phyloP scores from a whole-genome alignment of 257 asterid genomes.

The Rehmannia glutinosa region DNA sequence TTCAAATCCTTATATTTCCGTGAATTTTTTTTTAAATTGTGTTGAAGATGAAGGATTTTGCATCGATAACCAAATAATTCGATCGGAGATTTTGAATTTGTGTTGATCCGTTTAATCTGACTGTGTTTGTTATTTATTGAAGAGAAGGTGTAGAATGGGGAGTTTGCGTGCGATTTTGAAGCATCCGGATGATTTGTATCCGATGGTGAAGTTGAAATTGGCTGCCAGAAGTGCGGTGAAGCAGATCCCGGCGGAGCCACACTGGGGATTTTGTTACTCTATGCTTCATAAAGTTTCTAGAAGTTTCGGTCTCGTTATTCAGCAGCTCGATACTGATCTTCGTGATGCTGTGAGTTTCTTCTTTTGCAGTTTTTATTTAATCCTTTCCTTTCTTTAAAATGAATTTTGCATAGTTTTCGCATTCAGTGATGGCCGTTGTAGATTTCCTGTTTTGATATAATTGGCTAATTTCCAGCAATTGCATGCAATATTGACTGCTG shows the following conservation, averaged over 20 bases:
- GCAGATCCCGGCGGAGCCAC: conserved; percentile 83
- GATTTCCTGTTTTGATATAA: background rate
- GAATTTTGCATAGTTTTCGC: background rate
- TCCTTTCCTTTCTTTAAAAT: background rate
- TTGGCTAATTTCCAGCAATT: background rate
- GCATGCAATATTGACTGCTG: background rate
- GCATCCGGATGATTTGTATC: conserved; percentile 81
- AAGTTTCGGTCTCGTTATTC: conserved; percentile 77
- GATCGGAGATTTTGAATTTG: background rate
- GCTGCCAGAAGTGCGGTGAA: conserved; percentile 64
- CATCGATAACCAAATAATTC: background rate
- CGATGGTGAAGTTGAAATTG: conserved; percentile 72
- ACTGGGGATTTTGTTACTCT: conserved; percentile 81
- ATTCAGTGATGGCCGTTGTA: background rate
- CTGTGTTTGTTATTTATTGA: background rate
- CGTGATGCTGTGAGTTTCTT: conserved; percentile 65
- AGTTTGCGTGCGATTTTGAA: conserved; percentile 50
- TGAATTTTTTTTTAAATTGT: conserved; percentile 1
- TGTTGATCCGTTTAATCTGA: background rate
- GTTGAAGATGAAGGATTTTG: background rate
- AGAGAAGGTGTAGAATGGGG: conserved; percentile 44
- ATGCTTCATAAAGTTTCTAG: conserved; percentile 85
- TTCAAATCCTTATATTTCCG: background rate
- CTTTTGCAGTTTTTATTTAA: background rate
- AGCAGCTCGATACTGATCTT: conserved; percentile 83